Conservation (phyloP, 306 rosid genomes). For the Quercus glauca region DNA sequence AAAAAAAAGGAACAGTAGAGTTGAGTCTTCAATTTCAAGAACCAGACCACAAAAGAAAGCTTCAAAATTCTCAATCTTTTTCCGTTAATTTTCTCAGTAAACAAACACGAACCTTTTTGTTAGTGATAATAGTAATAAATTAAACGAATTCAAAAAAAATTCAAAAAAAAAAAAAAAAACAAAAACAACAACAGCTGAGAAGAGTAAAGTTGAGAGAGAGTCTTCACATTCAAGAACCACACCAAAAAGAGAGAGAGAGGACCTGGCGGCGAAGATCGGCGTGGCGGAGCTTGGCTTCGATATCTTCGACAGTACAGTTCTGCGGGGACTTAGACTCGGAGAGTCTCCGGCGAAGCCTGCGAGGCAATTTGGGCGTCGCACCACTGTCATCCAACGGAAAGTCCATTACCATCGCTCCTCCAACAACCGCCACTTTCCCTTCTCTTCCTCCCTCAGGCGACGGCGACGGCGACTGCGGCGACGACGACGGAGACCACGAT, state of each 20-base stretch:
- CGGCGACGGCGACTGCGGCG: no score
- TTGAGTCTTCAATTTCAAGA: slow-evolving; percentile 6
- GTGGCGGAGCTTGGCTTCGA: slow-evolving; percentile 76
- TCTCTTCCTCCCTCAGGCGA: no score
- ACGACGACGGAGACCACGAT: slow-evolving; percentile 23
- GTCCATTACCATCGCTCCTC: slow-evolving; percentile 39
- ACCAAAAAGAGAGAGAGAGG: background rate
- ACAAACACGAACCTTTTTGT: slow-evolving; percentile 14
- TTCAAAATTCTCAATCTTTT: background rate
- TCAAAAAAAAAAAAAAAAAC: no score
- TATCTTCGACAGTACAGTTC: slow-evolving; percentile 63
- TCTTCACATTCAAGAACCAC: no score
- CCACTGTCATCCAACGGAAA: slow-evolving; percentile 33
- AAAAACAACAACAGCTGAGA: no score
- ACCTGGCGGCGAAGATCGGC: slow-evolving; percentile 98
- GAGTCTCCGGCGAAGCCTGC: slow-evolving; percentile 70
- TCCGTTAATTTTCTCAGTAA: slow-evolving; percentile 37
- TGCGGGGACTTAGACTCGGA: slow-evolving; percentile 63
- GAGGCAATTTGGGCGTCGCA: slow-evolving; percentile 58
- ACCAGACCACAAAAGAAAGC: background rate
- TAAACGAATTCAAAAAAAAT: no score
- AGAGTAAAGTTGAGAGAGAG: no score
- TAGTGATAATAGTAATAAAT: no score
- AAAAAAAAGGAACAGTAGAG: background rate
- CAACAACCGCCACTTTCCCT: slow-evolving; percentile 15